Evolutionary conservation across 2,329 filamentous ascomycete species (phyloP), one percentile per base, ranked within the genome.

Genomic region (Penicillium sp.): DNA sequence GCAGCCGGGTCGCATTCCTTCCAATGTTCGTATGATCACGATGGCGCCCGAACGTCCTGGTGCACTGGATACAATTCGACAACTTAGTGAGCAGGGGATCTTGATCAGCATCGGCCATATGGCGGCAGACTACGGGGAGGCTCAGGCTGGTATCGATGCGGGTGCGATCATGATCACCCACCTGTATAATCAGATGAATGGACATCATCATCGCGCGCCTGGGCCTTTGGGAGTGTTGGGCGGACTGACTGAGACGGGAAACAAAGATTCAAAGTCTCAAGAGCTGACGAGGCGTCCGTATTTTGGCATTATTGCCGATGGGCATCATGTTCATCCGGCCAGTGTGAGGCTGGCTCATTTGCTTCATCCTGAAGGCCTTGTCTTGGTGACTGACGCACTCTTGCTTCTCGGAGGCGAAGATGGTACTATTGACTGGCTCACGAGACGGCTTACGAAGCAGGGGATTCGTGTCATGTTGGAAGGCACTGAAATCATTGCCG

Each of bases 251-350:
- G 27, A n/a, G 18, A 13, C 43, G 6, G 14, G 11, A 44, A 40
- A 9, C 6, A 36, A 9, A 9, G 33, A 16, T 6, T n/a, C 33
- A n/a, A n/a, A n/a, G 14, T 35, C 28, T 44, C 35, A n/a, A 16
- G 49, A 18, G 18, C 24, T 30, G 2, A 35, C n/a, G 5, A 16
- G 18, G 22, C 51, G 51, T 43, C 52, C 57, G 2, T 57, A 60
- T 36, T 60, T 57, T 28, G 54, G 57, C 8, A 39, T 57, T 20
- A 60, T 60, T 50, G 54, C 57, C 2, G 57, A 60, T 46, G 52
- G 50, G 0, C 48, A 49, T 33, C 56, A 57, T 22, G 41, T 59
- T 18, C 56, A 59, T 25, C 54, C 54, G 5, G 49, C 49, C 9
- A 53, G 49, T 42, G 16, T 59, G 25, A 42, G 51, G 10, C 6